Conservation (phyloP, 2,329 filamentous ascomycete genomes). For the Mycosphaerelloides madeirae region DNA sequence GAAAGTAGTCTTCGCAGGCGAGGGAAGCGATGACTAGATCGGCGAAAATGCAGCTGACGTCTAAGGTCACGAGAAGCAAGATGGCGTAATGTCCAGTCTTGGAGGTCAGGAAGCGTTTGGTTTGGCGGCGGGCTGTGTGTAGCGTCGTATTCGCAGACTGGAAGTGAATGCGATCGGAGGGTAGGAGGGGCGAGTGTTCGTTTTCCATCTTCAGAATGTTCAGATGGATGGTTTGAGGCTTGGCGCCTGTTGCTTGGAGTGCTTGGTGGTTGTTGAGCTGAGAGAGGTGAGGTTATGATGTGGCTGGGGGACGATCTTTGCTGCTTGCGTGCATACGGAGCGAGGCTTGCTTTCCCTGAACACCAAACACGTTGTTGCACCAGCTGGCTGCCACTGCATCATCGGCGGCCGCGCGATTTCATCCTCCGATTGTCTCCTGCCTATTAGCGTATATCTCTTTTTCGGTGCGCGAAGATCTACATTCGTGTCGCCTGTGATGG, state of each 20-base stretch:
- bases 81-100: slow-evolving; percentile 48
- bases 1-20: slow-evolving; percentile 41
- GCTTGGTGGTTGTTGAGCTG: neutral
- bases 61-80: slow-evolving; percentile 46
- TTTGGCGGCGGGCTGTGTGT: slow-evolving; percentile 16
- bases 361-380: neutral
- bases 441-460: neutral
- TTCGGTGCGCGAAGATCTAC: neutral
- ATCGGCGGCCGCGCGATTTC: neutral
- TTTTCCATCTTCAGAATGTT: neutral
- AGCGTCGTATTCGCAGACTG: neutral
- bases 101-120: slow-evolving; percentile 40
- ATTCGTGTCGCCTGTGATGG: neutral
- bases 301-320: too few relatives aligned
- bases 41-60: slow-evolving; percentile 50
- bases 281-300: neutral
- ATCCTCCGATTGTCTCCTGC: neutral
- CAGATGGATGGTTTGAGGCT: neutral
- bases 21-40: slow-evolving; percentile 50
- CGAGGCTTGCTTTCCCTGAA: too few relatives aligned
- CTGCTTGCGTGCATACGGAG: too few relatives aligned
- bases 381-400: neutral
- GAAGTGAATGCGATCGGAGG: neutral
- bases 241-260: neutral
- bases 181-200: neutral